Evolutionary conservation across 176 grass and related monocot genomes (phyloP), one percentile per base, ranked within the genome.

Genomic region (Leersia perrieri): DNA sequence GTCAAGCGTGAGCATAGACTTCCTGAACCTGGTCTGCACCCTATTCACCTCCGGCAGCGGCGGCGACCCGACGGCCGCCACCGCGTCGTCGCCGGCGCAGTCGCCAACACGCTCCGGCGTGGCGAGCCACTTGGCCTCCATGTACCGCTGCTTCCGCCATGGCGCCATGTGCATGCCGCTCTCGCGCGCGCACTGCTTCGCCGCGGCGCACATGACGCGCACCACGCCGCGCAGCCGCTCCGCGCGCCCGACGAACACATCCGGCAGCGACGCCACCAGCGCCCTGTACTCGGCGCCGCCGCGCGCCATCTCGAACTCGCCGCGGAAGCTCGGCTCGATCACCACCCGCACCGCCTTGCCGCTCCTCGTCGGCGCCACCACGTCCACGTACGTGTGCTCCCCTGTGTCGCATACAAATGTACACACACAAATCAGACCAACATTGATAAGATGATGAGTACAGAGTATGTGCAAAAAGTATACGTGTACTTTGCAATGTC

Each of bases 111-210:
- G 90, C 64, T 93, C 90, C 36, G 80, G 74, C 42, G 86, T 91
- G 72, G 65, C 72, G 29, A 88, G 82, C 91, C 86, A 97, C 75
- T 97, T 97, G 39, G 91, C 80, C 76, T 91, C 74, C 94, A 97
- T 88, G 89, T 91, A 93, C 66, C 90, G 77, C 63, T 85, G 88
- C 86, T 93, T 93, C 66, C 90, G 42, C 88, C 94, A 93, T 15
- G 94, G 94, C 0, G 86, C 88, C 88, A 97, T 97, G 89, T 97
- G 86, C 94, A 91, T 87, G 68, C 35, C 42, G 86, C 83, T 93
- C 76, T 97, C 91, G 64, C 88, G 84, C 86, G 88, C 90, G 91
- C 91, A 89, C 80, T 87, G 88, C 86, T 93, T 89, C 20, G 91
- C 91, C 3, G 94, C 80, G 8, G 63, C 81, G 61, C 86, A 97